Percentiles rank a stretch among this genome's conserved stretches.
Evolutionary conservation across 441 rosid species (phyloP).

Genomic region (Populus hybrid): DNA sequence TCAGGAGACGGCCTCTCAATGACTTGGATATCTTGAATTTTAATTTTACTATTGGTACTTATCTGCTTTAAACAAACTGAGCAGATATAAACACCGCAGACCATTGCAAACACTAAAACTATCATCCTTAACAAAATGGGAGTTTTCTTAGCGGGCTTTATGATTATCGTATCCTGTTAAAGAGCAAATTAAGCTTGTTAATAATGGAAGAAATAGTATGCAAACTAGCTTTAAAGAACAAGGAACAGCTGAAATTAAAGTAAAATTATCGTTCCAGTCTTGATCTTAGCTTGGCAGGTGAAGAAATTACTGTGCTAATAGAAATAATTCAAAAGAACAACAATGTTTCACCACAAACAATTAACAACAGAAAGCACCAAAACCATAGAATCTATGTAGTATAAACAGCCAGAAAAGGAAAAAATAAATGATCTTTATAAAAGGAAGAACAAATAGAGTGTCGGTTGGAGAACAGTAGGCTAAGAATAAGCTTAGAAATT

Average conservation of each 20-base stretch:
- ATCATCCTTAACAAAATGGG: constrained; percentile 66
- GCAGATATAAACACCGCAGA: constrained; percentile 68
- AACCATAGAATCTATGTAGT: background rate
- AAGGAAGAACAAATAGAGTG: background rate
- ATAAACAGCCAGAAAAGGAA: background rate
- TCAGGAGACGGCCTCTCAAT: constrained; percentile 29
- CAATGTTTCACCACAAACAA: background rate
- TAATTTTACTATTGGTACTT: constrained; percentile 30
- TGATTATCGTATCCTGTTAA: constrained; percentile 52
- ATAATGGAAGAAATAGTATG: background rate
- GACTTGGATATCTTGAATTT: constrained; percentile 39
- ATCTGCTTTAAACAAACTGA: constrained; percentile 65
- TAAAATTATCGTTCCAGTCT: background rate
- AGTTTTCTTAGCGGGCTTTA: constrained; percentile 69
- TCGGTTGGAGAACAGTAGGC: constrained; percentile 4
- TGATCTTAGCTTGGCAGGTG: background rate
- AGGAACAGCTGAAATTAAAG: background rate
- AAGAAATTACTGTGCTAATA: background rate
- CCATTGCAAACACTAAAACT: constrained; percentile 62
- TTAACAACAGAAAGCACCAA: background rate
- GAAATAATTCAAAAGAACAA: background rate
- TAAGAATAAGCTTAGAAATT: background rate
- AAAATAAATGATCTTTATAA: background rate
- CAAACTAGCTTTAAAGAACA: background rate
- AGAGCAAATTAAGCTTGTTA: constrained; percentile 13